Percentiles rank a stretch among this genome's conserved stretches.
Evolutionary conservation across 2,329 filamentous ascomycete species (phyloP).

Genomic region (Sclerotinia glacialis): DNA sequence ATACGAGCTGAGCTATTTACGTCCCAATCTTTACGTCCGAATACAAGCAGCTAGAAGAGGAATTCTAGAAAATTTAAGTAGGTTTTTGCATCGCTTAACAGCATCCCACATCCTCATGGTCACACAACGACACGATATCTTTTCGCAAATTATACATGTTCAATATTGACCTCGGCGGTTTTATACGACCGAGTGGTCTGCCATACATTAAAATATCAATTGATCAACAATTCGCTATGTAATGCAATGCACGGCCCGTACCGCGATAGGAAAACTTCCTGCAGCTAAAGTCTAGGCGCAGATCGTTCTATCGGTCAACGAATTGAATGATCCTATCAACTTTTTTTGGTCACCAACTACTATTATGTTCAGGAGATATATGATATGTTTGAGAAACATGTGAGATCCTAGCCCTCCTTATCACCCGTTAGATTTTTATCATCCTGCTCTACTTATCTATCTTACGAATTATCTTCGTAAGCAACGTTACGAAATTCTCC

Average conservation of each 20-base stretch:
- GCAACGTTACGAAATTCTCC: conserved; percentile 12
- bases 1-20: conserved; percentile 10
- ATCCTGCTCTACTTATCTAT: conserved; percentile 9
- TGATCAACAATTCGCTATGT: conserved; percentile 8
- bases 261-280: conserved; percentile 18
- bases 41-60: background rate
- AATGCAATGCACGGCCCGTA: conserved; percentile 20
- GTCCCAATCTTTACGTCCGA: background rate
- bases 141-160: background rate
- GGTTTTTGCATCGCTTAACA: conserved; percentile 4
- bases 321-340: background rate
- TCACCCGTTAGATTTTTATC: background rate
- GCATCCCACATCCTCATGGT: conserved; percentile 3
- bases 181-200: conserved; percentile 18
- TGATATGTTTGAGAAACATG: conserved; percentile 3
- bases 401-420: background rate
- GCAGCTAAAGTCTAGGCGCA: conserved; percentile 13
- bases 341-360: conserved; percentile 8
- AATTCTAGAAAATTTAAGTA: background rate
- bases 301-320: background rate
- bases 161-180: conserved; percentile 13
- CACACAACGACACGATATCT: conserved; percentile 5
- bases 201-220: conserved; percentile 15
- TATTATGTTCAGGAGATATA: background rate
- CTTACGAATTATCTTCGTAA: background rate